Evolutionary conservation across 1,139 yeast species (phyloP), one percentile per base, ranked within the genome.

Genomic region (Taphrina communis): DNA sequence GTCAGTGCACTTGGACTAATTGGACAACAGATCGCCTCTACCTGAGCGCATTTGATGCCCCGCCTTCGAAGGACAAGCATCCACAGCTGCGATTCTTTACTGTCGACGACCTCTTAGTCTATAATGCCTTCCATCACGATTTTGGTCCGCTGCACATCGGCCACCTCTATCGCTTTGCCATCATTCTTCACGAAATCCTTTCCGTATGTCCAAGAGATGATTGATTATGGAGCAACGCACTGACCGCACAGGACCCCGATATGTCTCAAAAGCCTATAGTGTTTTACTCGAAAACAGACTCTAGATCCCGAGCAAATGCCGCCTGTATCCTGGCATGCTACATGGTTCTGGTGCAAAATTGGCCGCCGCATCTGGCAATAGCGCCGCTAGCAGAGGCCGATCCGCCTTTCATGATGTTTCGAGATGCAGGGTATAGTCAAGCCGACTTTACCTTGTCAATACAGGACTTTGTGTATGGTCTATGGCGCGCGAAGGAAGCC

Each of bases 401-500:
- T 65, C 97, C 97, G 0, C 97, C 99, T 1, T 88, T 93, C 74
- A 93, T 89, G 88, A 88, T 94, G 0, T 94, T 93, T 78, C 83
- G 99, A 77, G 99, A 94, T 78, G 99, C 99, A 0, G 99, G 99
- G 1, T 94, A 94, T 78, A 90, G 97, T 5, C 88, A 88, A 70
- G 97, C 98, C 0, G 99, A 94, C 78, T 94, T 90, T 76, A 96
- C 89, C 75, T 86, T 94, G 72, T 86, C 97, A 12, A 90, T 94
- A 72, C 99, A 94, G 78, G 99, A 94, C 77, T 85, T 94, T 17
- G 96, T 94, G 2, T 94, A 94, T 75, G 99, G 96, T 11, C 87
- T 95, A 78, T 94, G 99, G 99, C 84, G 97, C 75, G 99, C 99
- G n/a, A 94, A 94, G 77, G 97, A 93, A 77, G 84, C 95, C 76